A percentile compares a stretch with the other conserved stretches of the same genome.
phyloP scores from a whole-genome alignment of 495 filamentous ascomycete species.

The Podospora comata region DNA sequence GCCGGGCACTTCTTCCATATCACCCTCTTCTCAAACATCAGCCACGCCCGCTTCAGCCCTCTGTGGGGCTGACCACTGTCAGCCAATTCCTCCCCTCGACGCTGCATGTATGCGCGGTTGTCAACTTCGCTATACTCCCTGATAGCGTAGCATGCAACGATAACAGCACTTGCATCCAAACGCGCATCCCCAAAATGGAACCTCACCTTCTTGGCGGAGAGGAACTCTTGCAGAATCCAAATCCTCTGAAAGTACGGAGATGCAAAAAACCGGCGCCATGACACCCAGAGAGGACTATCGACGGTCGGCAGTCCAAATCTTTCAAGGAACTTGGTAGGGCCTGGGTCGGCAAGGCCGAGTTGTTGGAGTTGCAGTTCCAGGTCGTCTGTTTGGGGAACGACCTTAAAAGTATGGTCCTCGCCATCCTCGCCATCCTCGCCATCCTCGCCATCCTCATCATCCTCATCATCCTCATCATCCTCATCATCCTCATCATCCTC shows the following conservation, averaged over 20 bases:
- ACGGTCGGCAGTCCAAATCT: background rate
- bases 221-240: background rate
- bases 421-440: no score
- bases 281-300: background rate
- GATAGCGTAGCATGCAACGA: background rate
- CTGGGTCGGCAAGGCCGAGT: background rate
- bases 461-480: no score
- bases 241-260: background rate
- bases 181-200: background rate
- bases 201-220: background rate
- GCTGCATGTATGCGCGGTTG: background rate
- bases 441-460: no score
- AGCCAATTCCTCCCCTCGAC: background rate
- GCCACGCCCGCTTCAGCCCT: background rate
- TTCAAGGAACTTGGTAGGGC: background rate
- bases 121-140: background rate
- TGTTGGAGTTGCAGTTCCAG: background rate
- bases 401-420: no score
- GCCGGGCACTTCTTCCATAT: no score
- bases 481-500: no score
- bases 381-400: background rate
- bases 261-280: background rate
- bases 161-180: background rate
- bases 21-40: background rate
- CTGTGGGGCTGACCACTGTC: background rate